phyloP scores from a whole-genome alignment of 2,329 filamentous ascomycete species.

The Penicillium sp. region DNA sequence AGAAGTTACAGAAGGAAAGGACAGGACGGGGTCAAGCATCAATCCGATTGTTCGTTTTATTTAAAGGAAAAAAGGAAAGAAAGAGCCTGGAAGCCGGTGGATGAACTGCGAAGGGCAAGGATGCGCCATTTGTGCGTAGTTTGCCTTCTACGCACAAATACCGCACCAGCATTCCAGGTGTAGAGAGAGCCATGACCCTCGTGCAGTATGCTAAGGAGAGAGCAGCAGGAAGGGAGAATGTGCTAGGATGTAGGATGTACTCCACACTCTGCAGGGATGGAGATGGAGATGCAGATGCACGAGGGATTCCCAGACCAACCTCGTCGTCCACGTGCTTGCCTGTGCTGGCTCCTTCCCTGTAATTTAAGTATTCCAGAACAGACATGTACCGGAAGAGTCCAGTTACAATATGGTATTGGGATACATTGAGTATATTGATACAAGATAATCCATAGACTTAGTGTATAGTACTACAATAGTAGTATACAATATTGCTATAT shows the following conservation, averaged over 20 bases:
- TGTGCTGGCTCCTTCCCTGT: too few species aligned
- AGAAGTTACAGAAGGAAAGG: conserved; percentile 7
- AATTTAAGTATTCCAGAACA: too few species aligned
- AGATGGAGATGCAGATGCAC: not conserved
- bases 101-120: conserved; percentile 15
- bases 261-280: too few species aligned
- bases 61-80: conserved; percentile 13
- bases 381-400: too few species aligned
- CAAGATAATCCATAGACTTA: too few species aligned
- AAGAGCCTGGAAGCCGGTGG: conserved; percentile 17
- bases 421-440: too few species aligned
- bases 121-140: conserved; percentile 40
- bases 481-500: too few species aligned
- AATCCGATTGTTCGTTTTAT: not conserved
- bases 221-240: conserved; percentile 6
- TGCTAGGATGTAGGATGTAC: not conserved
- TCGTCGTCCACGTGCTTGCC: not conserved
- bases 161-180: conserved; percentile 31
- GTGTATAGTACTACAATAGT: too few species aligned
- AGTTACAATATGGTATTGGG: too few species aligned
- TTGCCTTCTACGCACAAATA: conserved; percentile 40
- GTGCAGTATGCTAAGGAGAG: conserved; percentile 16
- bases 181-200: conserved; percentile 14
- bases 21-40: not conserved
- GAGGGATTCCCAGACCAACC: not conserved